Percentiles rank a stretch among this genome's conserved stretches.
Conservation (phyloP, 805 yeast species). For the Saccharomyces eubayanus region DNA sequence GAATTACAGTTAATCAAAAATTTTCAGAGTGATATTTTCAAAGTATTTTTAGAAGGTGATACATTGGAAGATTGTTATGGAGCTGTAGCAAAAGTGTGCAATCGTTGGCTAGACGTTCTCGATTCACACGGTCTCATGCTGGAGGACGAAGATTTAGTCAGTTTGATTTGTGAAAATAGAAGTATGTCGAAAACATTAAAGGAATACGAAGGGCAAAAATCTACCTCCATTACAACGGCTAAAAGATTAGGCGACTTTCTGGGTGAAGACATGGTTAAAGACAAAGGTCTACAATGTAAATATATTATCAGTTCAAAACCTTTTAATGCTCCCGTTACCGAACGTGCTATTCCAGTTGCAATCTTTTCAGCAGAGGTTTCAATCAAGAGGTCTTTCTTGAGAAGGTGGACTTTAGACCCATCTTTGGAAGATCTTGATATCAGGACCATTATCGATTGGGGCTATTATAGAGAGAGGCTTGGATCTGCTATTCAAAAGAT, state of each 20-base stretch:
- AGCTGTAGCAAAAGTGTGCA: constrained; percentile 88
- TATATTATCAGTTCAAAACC: constrained; percentile 86
- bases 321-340: constrained; percentile 80
- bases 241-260: constrained; percentile 85
- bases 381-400: constrained; percentile 63
- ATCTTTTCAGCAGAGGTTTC: constrained; percentile 76
- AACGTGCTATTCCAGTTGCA: constrained; percentile 93
- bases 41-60: constrained; percentile 79
- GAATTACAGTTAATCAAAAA: constrained; percentile 88
- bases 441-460: constrained; percentile 86
- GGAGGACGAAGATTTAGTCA: constrained; percentile 90
- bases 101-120: constrained; percentile 90
- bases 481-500: constrained; percentile 92
- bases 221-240: constrained; percentile 94
- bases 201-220: constrained; percentile 84
- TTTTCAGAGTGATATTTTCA: constrained; percentile 90
- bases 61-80: constrained; percentile 71
- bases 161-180: constrained; percentile 90
- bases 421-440: constrained; percentile 77
- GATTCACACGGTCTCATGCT: constrained; percentile 79
- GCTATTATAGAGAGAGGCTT: constrained; percentile 78
- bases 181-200: constrained; percentile 86
- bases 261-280: constrained; percentile 94
- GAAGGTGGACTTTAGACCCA: constrained; percentile 82
- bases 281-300: constrained; percentile 90